phyloP scores from a whole-genome alignment of 2,329 filamentous ascomycete genomes.

The Didymella arachidicola region DNA sequence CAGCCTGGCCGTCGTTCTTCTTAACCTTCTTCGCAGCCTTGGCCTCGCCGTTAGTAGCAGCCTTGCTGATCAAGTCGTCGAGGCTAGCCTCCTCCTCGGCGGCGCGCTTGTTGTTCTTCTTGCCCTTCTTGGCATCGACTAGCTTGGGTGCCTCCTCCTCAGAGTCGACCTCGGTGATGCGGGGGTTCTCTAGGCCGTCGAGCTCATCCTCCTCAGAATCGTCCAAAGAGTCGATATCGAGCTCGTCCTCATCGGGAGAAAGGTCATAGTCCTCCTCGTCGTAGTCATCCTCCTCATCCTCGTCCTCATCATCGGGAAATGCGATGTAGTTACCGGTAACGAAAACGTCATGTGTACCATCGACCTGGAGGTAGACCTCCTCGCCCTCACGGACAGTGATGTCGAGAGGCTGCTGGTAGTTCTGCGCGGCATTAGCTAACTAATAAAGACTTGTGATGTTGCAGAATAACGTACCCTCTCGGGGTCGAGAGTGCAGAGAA shows the following conservation, averaged over 20 bases:
- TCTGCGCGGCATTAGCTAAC: constrained; percentile 62
- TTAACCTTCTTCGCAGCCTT: constrained; percentile 98
- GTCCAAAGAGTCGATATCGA: constrained; percentile 61
- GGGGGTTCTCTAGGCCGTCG: constrained; percentile 74
- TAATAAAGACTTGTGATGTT: background rate
- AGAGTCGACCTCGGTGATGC: constrained; percentile 82
- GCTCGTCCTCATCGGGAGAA: constrained; percentile 79
- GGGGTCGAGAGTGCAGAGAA: constrained; percentile 94
- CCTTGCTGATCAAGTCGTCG: constrained; percentile 85
- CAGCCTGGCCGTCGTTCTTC: constrained; percentile 95
- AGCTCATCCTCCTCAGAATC: constrained; percentile 59
- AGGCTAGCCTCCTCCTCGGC: constrained; percentile 72
- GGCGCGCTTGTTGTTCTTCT: constrained; percentile 88
- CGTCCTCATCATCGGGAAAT: constrained; percentile 67
- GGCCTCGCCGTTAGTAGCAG: constrained; percentile 75
- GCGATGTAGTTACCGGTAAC: constrained; percentile 97
- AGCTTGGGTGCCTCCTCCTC: constrained; percentile 72
- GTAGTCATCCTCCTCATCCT: constrained; percentile 67
- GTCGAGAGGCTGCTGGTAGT: constrained; percentile 94
- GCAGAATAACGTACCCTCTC: constrained; percentile 74
- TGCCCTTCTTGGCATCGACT: constrained; percentile 53
- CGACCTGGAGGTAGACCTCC: constrained; percentile 89
- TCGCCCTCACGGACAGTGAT: constrained; percentile 90
- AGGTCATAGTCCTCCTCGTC: constrained; percentile 73
- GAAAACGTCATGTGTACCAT: constrained; percentile 87